A percentile compares a stretch with the other conserved stretches of the same genome.
Conservation (phyloP, 139 green algal species). For the Ulvella scutata region DNA sequence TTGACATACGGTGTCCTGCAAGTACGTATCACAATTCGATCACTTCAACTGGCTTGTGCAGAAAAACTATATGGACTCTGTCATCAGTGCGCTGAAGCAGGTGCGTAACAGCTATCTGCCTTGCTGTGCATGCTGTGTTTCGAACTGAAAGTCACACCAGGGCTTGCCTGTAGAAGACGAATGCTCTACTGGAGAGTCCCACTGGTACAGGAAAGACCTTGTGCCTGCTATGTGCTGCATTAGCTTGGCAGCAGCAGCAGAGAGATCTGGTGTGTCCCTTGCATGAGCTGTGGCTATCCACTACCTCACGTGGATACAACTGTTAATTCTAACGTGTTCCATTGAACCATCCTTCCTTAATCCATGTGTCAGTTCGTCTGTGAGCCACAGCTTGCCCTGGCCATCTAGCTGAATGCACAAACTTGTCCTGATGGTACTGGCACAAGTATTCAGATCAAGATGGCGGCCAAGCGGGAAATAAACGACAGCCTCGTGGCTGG, state of each 20-base stretch:
- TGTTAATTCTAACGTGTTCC: too few relatives aligned
- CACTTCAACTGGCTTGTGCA: slow-evolving; percentile 12
- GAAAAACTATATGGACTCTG: slow-evolving; percentile 74
- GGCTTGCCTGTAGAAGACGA: slow-evolving; percentile 30
- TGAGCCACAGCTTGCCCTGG: too few relatives aligned
- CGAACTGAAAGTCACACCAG: not conserved
- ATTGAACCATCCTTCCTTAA: too few relatives aligned
- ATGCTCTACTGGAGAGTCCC: slow-evolving; percentile 85
- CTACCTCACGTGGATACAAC: too few relatives aligned
- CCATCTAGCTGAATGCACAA: too few relatives aligned
- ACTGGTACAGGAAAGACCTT: slow-evolving; percentile 96
- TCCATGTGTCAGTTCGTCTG: too few relatives aligned
- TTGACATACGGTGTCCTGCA: not conserved
- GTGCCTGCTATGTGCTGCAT: slow-evolving; percentile 85
- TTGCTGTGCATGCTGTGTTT: not conserved
- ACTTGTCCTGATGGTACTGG: too few relatives aligned
- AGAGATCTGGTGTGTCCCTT: not conserved
- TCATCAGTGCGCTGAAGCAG: slow-evolving; percentile 76
- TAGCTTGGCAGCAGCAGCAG: slow-evolving; percentile 64
- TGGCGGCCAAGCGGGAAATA: slow-evolving; percentile 20
- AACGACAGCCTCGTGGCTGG: not conserved
- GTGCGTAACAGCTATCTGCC: slow-evolving; percentile 10
- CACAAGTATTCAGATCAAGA: not conserved
- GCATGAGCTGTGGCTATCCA: too few relatives aligned
- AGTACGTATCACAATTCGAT: not conserved